phyloP scores from a whole-genome alignment of 441 rosid species.

The California macrophylla region DNA sequence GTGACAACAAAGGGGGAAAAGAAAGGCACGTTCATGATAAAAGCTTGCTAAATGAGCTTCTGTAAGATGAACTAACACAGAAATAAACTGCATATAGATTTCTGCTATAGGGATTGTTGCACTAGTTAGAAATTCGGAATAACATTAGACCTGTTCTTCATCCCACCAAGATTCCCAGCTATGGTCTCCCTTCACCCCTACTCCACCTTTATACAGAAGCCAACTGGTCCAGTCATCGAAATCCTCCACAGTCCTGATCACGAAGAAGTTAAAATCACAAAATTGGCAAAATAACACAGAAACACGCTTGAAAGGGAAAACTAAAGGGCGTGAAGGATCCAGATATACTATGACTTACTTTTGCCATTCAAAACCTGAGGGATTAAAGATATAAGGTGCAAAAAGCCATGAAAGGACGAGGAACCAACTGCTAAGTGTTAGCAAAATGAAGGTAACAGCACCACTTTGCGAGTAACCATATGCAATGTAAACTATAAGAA shows the following conservation, averaged over 20 bases:
- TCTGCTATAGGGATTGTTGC: not conserved
- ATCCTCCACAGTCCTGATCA: constrained; percentile 80
- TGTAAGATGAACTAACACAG: not conserved
- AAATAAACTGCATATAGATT: not conserved
- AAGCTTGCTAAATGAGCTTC: not conserved
- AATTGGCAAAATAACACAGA: not conserved
- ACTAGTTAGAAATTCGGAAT: not conserved
- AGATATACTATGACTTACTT: constrained; percentile 46
- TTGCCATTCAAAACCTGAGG: constrained; percentile 99
- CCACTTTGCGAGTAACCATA: constrained; percentile 78
- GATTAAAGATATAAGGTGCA: constrained; percentile 96
- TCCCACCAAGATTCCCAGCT: constrained; percentile 99
- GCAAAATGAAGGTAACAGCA: constrained; percentile 71
- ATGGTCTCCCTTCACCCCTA: constrained; percentile 96
- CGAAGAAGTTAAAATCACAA: not conserved
- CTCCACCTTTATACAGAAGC: constrained; percentile 98
- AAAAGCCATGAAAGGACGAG: constrained; percentile 95
- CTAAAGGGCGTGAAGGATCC: constrained; percentile 5
- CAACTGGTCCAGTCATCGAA: constrained; percentile 98
- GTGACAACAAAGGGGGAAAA: not conserved
- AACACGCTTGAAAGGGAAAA: constrained; percentile 10
- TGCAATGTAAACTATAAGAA: constrained; percentile 74
- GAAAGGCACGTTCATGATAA: not conserved
- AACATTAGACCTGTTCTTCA: constrained; percentile 67
- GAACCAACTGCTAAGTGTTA: constrained; percentile 93